Evolutionary conservation across 2,329 filamentous ascomycete species (phyloP).

Genomic region (Sclerotinia spermophila): DNA sequence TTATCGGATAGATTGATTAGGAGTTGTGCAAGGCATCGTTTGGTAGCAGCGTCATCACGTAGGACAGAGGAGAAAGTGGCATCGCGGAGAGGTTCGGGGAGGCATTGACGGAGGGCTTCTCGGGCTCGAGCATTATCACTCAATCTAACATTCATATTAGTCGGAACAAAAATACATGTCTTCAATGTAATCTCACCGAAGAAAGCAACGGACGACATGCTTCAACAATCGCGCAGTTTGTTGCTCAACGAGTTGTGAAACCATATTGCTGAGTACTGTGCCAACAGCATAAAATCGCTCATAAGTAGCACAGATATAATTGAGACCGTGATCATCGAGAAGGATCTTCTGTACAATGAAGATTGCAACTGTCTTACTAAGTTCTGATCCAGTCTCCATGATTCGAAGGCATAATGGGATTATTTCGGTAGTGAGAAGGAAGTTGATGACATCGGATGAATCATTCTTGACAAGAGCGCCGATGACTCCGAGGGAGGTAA

Average conservation of each 20-base stretch:
- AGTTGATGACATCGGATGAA: slow-evolving; percentile 97
- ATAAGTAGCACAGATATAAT: slow-evolving; percentile 98
- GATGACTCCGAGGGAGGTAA: slow-evolving; percentile 94
- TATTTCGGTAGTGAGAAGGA: slow-evolving; percentile 95
- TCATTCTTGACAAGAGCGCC: slow-evolving; percentile 98
- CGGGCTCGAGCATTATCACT: slow-evolving; percentile 95
- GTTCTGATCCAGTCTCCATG: slow-evolving; percentile 97
- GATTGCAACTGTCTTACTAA: slow-evolving; percentile 98
- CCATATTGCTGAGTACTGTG: slow-evolving; percentile 98
- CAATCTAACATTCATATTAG: slow-evolving; percentile 52
- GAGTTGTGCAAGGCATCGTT: slow-evolving; percentile 94
- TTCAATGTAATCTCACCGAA: slow-evolving; percentile 60
- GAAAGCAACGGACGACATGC: slow-evolving; percentile 95
- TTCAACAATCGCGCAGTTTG: slow-evolving; percentile 94
- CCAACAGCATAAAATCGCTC: slow-evolving; percentile 98
- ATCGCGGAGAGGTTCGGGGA: slow-evolving; percentile 97
- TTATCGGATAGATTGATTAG: slow-evolving; percentile 95
- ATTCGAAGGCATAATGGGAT: slow-evolving; percentile 96
- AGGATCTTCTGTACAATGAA: slow-evolving; percentile 99
- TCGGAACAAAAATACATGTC: background rate
- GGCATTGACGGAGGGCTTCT: slow-evolving; percentile 90
- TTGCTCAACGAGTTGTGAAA: slow-evolving; percentile 93
- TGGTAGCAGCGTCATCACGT: slow-evolving; percentile 94
- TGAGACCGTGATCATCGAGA: slow-evolving; percentile 91
- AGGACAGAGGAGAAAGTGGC: slow-evolving; percentile 96